Base-by-base conservation (phyloP, 2,329 filamentous ascomycete species). In the Colletotrichum falcatum region DNA sequence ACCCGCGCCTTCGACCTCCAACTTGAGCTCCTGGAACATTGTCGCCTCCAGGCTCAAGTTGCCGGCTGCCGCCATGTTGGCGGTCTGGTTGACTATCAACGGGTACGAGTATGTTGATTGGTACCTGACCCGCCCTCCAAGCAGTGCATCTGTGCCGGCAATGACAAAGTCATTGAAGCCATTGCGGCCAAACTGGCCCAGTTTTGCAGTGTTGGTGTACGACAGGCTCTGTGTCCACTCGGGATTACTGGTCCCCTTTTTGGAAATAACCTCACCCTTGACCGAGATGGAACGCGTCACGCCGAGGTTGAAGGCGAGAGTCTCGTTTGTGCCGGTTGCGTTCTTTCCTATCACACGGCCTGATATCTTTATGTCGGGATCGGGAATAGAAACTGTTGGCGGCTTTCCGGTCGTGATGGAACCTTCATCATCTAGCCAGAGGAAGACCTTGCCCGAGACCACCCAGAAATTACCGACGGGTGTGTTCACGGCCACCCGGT, bases 391-490 rank as follows among this genome's bases (percentile, higher is more conserved):
- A 18, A 83, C 72, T 1, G 46, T 76, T 1, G 83, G 82, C 14
- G 76, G 55, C 1, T 75, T 78, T 16, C 87, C 88, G 1, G 85
- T 89, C 0, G 89, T 90, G 63, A 88, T 77, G 23, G 83, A 85
- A 11, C 78, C 81, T 8, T 78, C 77, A 2, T 81, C 77, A 74
- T 91, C 89, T 0, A 91, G 83, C 89, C 92, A 96, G n/a, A 94
- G 74, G 77, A 96, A 95, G 14, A 95, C 84, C 79, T 95, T 96
- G 48, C 92, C 93, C 0, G 91, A 92, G 3, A 96, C 86, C 20
- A 92, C 86, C 94, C 93, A 96, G 75, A 89, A 89, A 63, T 84
- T 86, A n/a, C 85, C 88, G 2, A 92, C 88, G 0, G 84, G 85
- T 28, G 86, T 78, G 0, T 87, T 87, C 8, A 92, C 77, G 1